A percentile compares a stretch with the other conserved stretches of the same genome.
Conservation (phyloP, 2,329 filamentous ascomycete genomes). For the Xylaria multiplex region DNA sequence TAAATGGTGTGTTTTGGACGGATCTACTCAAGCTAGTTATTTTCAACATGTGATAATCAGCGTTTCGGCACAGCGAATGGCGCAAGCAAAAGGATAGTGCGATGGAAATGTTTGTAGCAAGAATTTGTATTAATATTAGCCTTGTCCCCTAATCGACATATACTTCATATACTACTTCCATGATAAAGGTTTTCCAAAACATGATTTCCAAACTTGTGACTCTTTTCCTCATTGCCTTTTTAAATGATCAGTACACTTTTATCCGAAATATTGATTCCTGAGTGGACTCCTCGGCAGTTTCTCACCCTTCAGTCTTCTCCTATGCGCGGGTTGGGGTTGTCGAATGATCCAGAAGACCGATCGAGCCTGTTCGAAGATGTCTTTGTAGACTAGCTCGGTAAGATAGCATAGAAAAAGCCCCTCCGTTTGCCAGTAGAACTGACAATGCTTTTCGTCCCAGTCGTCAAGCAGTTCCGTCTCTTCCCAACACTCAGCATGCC, state of each 20-base stretch:
- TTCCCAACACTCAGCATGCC: background rate
- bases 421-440: conserved; percentile 25
- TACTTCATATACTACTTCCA: too few species aligned
- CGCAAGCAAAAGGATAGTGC: too few species aligned
- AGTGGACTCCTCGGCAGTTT: background rate
- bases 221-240: too few species aligned
- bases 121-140: too few species aligned
- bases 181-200: too few species aligned
- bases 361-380: background rate
- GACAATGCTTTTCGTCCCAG: background rate
- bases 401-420: conserved; percentile 19
- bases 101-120: too few species aligned
- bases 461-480: conserved; percentile 5
- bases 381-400: conserved; percentile 3
- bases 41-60: too few species aligned
- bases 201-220: too few species aligned
- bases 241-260: background rate
- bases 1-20: conserved; percentile 18
- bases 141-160: too few species aligned
- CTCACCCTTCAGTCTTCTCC: background rate
- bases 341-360: accelerated
- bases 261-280: background rate
- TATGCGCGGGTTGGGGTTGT: background rate
- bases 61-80: too few species aligned
- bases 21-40: too few species aligned